These are phyloP conservation scores for Plasmodium adleri DNA, from an alignment of 169 alveolate genomes.

Conservation along the genomic window DNA sequence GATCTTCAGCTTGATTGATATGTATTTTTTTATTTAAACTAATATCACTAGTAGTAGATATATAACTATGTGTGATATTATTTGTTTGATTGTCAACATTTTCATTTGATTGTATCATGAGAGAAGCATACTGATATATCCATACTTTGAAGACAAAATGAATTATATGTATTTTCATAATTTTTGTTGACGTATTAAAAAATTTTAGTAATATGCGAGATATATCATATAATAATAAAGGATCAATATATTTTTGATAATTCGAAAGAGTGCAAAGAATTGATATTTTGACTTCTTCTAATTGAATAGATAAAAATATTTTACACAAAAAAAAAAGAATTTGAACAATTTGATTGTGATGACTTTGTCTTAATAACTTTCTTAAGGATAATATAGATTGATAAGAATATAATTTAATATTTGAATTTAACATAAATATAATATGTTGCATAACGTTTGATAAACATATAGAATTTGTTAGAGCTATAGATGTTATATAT, in stretches of 20 bases:
- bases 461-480: constrained; percentile 16
- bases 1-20: background rate
- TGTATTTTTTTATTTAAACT: background rate
- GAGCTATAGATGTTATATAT: constrained; percentile 25
- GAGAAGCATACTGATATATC: constrained; percentile 22
- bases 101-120: too few relatives aligned
- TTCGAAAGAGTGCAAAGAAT: constrained; percentile 44
- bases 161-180: constrained; percentile 28
- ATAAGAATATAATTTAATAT: constrained; percentile 21
- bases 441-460: constrained; percentile 25
- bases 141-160: constrained; percentile 54
- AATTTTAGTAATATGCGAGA: constrained; percentile 27
- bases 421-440: constrained; percentile 20
- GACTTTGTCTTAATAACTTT: constrained; percentile 26
- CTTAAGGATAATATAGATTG: constrained; percentile 48
- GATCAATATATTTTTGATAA: constrained; percentile 42
- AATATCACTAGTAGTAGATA: background rate
- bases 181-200: background rate
- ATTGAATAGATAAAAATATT: constrained; percentile 17
- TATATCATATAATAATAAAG: constrained; percentile 16
- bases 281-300: constrained; percentile 29
- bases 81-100: too few relatives aligned
- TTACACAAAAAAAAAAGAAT: constrained; percentile 17
- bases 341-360: background rate
- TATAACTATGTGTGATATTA: too few relatives aligned